Conservation (phyloP, 768 basidiomycete species). For the Amanita subjunquillea region DNA sequence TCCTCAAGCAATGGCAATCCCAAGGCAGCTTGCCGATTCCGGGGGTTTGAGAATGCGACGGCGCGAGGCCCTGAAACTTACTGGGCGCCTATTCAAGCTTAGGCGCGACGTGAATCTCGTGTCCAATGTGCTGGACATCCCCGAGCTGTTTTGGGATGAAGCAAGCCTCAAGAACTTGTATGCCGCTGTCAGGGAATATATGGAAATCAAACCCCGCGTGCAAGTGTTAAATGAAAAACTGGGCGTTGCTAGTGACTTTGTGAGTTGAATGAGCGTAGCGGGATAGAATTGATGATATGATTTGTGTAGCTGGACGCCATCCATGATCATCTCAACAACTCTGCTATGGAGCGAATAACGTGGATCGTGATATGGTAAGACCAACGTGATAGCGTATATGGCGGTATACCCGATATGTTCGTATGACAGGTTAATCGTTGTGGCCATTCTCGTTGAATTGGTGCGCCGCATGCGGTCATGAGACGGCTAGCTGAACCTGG, state of each 20-base stretch:
- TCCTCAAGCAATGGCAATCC: conserved; percentile 69
- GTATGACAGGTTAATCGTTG: conserved; percentile 67
- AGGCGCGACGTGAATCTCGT: conserved; percentile 86
- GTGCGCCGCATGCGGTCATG: conserved; percentile 28
- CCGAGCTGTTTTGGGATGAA: conserved; percentile 92
- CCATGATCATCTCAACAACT: conserved; percentile 86
- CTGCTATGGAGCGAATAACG: conserved; percentile 86
- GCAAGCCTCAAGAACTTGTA: conserved; percentile 84
- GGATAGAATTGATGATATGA: conserved; percentile 1
- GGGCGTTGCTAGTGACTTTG: conserved; percentile 80
- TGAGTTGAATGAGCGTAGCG: conserved; percentile 27
- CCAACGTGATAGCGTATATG: conserved; percentile 6
- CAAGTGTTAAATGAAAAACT: conserved; percentile 83
- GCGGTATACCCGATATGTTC: conserved; percentile 8
- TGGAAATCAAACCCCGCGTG: conserved; percentile 82
- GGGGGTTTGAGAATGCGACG: conserved; percentile 71
- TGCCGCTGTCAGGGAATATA: conserved; percentile 88
- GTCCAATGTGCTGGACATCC: conserved; percentile 87
- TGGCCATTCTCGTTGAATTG: conserved; percentile 81
- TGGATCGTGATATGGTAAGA: conserved; percentile 37
- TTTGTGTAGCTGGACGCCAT: conserved; percentile 72
- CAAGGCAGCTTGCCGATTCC: conserved; percentile 68
- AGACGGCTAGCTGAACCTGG: not conserved
- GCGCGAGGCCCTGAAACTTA: conserved; percentile 78
- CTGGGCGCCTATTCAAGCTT: conserved; percentile 78